Conservation (phyloP, 768 basidiomycete species). For the Lentinula boryana region DNA sequence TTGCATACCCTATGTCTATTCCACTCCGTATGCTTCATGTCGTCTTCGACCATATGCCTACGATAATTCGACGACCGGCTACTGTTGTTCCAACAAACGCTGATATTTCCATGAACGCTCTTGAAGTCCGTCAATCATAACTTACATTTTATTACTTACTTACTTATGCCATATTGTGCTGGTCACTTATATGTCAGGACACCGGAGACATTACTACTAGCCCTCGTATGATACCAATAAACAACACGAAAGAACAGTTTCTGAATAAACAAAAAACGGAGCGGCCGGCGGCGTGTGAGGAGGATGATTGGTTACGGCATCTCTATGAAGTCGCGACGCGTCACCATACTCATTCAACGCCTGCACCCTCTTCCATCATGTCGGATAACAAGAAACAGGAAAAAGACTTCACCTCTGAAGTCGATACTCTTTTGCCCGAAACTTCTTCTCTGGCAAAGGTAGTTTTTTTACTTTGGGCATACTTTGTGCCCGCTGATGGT, state of each 20-base stretch:
- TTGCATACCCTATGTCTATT: conserved; percentile 44
- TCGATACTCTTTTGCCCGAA: conserved; percentile 68
- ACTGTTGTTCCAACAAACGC: conserved; percentile 10
- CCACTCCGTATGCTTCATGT: conserved; percentile 33
- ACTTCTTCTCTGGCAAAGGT: conserved; percentile 70
- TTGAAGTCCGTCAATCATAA: conserved; percentile 45
- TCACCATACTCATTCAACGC: conserved; percentile 27
- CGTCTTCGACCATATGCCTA: conserved; percentile 11
- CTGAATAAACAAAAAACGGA: conserved; percentile 4
- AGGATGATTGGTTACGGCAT: conserved; percentile 43
- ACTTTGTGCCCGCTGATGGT: conserved; percentile 9
- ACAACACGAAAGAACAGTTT: not conserved
- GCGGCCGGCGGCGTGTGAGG: conserved; percentile 15
- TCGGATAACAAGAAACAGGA: conserved; percentile 81
- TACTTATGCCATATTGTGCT: conserved; percentile 26
- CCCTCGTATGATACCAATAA: not conserved
- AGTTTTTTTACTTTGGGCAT: conserved; percentile 12
- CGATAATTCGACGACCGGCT: not conserved
- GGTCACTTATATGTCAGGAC: not conserved
- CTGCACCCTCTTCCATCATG: conserved; percentile 44
- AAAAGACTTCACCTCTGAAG: conserved; percentile 82
- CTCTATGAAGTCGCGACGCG: conserved; percentile 43
- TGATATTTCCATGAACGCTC: conserved; percentile 33
- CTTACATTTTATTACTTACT: conserved; percentile 24
- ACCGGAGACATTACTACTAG: not conserved